These are phyloP conservation scores for Coemansia asiatica DNA, from an alignment of 192 early-diverging fungal species.

Conservation along the genomic window DNA sequence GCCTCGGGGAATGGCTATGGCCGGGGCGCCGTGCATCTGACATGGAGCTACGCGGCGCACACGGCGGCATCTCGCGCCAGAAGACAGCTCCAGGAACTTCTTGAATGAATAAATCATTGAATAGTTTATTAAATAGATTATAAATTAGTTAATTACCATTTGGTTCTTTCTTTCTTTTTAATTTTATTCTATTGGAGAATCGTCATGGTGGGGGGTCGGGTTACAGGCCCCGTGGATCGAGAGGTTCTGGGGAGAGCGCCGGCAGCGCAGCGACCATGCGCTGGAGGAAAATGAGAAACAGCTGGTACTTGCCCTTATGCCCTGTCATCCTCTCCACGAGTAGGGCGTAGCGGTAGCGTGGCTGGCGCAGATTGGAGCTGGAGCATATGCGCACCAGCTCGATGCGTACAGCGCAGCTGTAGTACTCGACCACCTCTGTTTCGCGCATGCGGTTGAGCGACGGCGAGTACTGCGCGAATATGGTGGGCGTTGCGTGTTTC, in stretches of 20 bases:
- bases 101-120: background rate
- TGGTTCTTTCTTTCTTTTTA: too few relatives aligned
- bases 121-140: background rate
- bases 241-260: conserved; percentile 8
- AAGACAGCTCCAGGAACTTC: background rate
- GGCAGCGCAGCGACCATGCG: conserved; percentile 36
- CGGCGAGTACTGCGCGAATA: conserved; percentile 53
- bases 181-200: background rate
- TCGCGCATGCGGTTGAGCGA: conserved; percentile 45
- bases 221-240: conserved; percentile 16
- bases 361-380: conserved; percentile 9
- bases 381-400: conserved; percentile 38
- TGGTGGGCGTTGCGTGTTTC: conserved; percentile 21
- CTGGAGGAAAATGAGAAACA: conserved; percentile 37
- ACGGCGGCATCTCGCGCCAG: conserved; percentile 28
- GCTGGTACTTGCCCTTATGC: conserved; percentile 39
- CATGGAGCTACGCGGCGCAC: conserved; percentile 71
- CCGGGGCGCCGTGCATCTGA: conserved; percentile 65
- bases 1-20: conserved; percentile 56
- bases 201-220: conserved; percentile 13
- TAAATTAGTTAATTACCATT: background rate
- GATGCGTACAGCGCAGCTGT: conserved; percentile 47
- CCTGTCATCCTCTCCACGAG: conserved; percentile 45
- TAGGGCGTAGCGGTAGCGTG: conserved; percentile 23
- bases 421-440: conserved; percentile 51